Evolutionary conservation across 148 eudicot species (phyloP).

Genomic region (Amaranthus palmeri): DNA sequence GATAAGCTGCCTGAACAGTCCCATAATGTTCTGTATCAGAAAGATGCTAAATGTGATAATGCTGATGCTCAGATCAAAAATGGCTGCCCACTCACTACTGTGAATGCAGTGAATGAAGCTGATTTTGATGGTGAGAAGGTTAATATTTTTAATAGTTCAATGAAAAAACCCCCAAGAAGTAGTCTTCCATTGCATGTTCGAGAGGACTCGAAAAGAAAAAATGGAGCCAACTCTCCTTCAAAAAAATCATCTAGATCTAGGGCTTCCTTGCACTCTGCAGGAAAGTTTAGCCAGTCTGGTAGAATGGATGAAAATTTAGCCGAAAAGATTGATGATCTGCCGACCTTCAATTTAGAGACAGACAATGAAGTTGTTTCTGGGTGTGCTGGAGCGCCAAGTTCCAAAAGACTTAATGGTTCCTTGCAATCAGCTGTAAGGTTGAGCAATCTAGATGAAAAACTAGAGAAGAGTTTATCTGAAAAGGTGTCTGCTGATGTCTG

Average conservation of each 20-base stretch:
- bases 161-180: conserved; percentile 38
- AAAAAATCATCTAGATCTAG: conserved; percentile 15
- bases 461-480: conserved; percentile 4
- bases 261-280: conserved; percentile 9
- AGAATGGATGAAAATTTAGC: neutral
- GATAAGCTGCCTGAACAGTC: conserved; percentile 24
- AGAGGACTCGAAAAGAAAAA: conserved; percentile 21
- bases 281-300: conserved; percentile 5
- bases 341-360: conserved; percentile 20
- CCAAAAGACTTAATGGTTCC: neutral
- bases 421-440: conserved; percentile 6
- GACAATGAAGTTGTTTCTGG: conserved; percentile 17
- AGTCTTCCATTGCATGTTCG: conserved; percentile 18
- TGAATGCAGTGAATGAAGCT: conserved; percentile 31
- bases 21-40: conserved; percentile 16
- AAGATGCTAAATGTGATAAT: conserved; percentile 23
- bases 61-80: conserved; percentile 17
- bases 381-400: conserved; percentile 19
- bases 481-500: conserved; percentile 21
- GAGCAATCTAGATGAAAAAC: neutral
- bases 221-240: conserved; percentile 17
- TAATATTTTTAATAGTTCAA: conserved; percentile 24
- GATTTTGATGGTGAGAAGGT: conserved; percentile 26
- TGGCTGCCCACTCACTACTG: conserved; percentile 29
- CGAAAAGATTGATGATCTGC: conserved; percentile 21